Evolutionary conservation across 1,284 basidiomycete species (phyloP).

Genomic region (Mycosarcoma mackinlayi): DNA sequence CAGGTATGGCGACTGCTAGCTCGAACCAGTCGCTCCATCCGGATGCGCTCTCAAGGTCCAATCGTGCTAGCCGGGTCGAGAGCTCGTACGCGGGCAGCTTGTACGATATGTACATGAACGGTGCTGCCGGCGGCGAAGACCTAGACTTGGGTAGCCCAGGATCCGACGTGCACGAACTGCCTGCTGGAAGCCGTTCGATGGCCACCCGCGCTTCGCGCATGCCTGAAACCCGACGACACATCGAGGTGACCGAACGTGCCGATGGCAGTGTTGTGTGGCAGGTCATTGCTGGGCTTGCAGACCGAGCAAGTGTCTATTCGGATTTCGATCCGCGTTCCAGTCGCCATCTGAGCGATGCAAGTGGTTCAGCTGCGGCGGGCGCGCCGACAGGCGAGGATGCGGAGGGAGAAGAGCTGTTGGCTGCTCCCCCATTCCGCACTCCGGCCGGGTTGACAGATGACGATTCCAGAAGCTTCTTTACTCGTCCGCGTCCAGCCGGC

Average conservation of each 20-base stretch:
- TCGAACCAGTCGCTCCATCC: slow-evolving; percentile 27
- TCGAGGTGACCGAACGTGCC: slow-evolving; percentile 62
- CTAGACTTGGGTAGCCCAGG: slow-evolving; percentile 20
- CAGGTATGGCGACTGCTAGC: slow-evolving; percentile 18
- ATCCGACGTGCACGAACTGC: slow-evolving; percentile 2
- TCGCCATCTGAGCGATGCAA: slow-evolving; percentile 12
- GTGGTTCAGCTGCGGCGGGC: neutral
- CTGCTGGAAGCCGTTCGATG: slow-evolving; percentile 2
- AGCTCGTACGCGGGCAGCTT: slow-evolving; percentile 58
- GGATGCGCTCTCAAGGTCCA: slow-evolving; percentile 1
- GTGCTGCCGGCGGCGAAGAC: slow-evolving; percentile 4
- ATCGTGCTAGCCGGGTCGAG: slow-evolving; percentile 21
- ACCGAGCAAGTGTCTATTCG: slow-evolving; percentile 51
- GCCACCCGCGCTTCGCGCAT: slow-evolving; percentile 9
- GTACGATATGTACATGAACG: slow-evolving; percentile 56
- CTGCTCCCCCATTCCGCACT: slow-evolving; percentile 5
- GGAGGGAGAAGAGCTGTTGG: slow-evolving; percentile 1
- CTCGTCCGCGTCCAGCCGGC: slow-evolving; percentile 11
- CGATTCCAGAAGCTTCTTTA: slow-evolving; percentile 53
- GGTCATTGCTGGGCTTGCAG: slow-evolving; percentile 59
- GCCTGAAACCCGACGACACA: slow-evolving; percentile 39
- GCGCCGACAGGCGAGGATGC: neutral
- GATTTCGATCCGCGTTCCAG: slow-evolving; percentile 38
- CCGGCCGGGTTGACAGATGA: slow-evolving; percentile 48
- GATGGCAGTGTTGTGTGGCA: slow-evolving; percentile 64